Conservation (phyloP, 441 rosid species). For the Pelargonium australe region DNA sequence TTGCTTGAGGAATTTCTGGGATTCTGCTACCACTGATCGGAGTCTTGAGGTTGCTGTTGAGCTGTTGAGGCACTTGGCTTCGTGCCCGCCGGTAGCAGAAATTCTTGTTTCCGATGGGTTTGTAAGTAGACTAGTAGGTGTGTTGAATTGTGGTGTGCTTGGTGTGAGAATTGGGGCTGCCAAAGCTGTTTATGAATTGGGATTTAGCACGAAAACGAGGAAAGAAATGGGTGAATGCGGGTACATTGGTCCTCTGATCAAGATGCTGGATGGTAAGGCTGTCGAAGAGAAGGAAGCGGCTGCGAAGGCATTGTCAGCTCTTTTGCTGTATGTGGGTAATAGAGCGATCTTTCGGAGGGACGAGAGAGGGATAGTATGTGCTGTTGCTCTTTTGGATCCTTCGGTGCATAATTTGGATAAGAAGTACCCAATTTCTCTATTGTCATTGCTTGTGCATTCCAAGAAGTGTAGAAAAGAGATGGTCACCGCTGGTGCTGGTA, state of each 20-base stretch:
- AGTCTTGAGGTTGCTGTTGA: constrained; percentile 65
- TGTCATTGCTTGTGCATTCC: constrained; percentile 53
- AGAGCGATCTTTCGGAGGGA: constrained; percentile 47
- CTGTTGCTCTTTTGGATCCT: constrained; percentile 67
- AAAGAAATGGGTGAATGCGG: constrained; percentile 68
- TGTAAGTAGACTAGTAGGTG: constrained; percentile 33
- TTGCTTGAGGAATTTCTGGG: constrained; percentile 71
- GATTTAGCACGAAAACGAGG: constrained; percentile 45
- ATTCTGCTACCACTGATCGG: constrained; percentile 41
- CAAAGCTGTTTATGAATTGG: constrained; percentile 44
- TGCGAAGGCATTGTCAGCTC: constrained; percentile 54
- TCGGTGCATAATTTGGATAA: constrained; percentile 45
- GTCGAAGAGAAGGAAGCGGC: constrained; percentile 79
- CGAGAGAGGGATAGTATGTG: constrained; percentile 48
- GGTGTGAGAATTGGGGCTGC: constrained; percentile 74
- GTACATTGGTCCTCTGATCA: constrained; percentile 44
- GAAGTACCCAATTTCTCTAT: constrained; percentile 46
- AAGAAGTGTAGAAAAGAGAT: constrained; percentile 72
- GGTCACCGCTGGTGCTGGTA: constrained; percentile 59
- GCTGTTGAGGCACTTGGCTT: constrained; percentile 42
- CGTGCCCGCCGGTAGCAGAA: constrained; percentile 43
- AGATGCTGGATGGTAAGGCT: constrained; percentile 83
- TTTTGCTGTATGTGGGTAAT: constrained; percentile 42
- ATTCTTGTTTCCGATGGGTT: constrained; percentile 52
- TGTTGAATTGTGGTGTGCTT: constrained; percentile 52